phyloP scores from a whole-genome alignment of 129 eudicot genomes.

The Lactuca sativa region DNA sequence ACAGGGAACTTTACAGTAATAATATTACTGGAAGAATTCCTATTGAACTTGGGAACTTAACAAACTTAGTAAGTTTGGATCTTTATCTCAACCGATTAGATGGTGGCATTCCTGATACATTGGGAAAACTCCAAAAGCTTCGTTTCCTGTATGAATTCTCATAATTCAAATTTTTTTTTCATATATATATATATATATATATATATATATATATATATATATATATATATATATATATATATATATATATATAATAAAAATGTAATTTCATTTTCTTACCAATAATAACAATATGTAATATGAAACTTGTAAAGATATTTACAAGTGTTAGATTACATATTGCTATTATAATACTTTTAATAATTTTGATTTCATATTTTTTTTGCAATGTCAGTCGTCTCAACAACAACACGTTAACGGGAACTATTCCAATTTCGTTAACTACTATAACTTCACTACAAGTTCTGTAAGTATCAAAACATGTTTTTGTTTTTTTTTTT shows the following conservation, averaged over 20 bases:
- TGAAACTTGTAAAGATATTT: no score
- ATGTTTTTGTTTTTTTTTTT: constrained; percentile 5
- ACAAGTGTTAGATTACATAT: no score
- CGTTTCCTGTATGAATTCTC: constrained; percentile 72
- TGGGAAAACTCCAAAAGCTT: constrained; percentile 73
- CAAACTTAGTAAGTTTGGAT: constrained; percentile 91
- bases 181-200: no score
- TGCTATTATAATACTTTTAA: no score
- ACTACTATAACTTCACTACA: constrained; percentile 72
- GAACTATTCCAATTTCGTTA: constrained; percentile 62
- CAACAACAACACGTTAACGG: constrained; percentile 80
- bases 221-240: no score
- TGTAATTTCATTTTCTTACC: no score
- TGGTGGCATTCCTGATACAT: constrained; percentile 69
- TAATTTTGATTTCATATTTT: constrained; percentile 10
- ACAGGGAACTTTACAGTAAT: constrained; percentile 94
- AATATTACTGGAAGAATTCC: constrained; percentile 77
- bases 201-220: no score
- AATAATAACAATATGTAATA: no score
- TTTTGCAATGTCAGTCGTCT: constrained; percentile 74
- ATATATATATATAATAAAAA: not conserved
- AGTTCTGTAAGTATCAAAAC: constrained; percentile 73
- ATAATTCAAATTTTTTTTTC: not conserved
- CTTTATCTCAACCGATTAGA: constrained; percentile 67
- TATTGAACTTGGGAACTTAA: constrained; percentile 78